These are phyloP conservation scores for Tetrapisispora phaffii DNA, from an alignment of 805 yeast species.

Conservation along the genomic window DNA sequence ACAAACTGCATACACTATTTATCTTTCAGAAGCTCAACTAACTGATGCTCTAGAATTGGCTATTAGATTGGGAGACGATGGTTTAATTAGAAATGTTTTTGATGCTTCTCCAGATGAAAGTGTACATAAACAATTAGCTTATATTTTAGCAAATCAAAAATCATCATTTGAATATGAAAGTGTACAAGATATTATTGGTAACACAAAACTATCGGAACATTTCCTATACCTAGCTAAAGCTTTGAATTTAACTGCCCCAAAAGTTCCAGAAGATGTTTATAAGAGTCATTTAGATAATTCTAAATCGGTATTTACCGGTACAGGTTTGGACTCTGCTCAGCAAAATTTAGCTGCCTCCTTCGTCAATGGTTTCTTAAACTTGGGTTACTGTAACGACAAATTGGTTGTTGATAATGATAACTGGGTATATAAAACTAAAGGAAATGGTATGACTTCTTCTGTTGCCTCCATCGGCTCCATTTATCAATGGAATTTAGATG, in stretches of 20 bases:
- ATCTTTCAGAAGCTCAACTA: slow-evolving; percentile 64
- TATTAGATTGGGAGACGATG: slow-evolving; percentile 75
- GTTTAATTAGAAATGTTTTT: slow-evolving; percentile 68
- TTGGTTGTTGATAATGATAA: slow-evolving; percentile 65
- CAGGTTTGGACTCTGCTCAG: slow-evolving; percentile 75
- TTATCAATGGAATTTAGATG: slow-evolving; percentile 88
- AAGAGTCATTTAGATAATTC: slow-evolving; percentile 79
- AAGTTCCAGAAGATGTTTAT: slow-evolving; percentile 90
- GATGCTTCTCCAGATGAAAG: slow-evolving; percentile 64
- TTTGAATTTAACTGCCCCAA: slow-evolving; percentile 78
- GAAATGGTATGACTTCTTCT: slow-evolving; percentile 81
- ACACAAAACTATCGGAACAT: slow-evolving; percentile 67
- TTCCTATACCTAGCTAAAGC: slow-evolving; percentile 75
- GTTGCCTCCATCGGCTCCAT: slow-evolving; percentile 88
- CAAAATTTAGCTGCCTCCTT: slow-evolving; percentile 93
- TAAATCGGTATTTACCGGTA: slow-evolving; percentile 42
- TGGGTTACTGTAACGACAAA: slow-evolving; percentile 85
- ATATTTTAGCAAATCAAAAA: slow-evolving; percentile 79
- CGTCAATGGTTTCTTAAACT: slow-evolving; percentile 82
- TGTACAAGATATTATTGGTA: slow-evolving; percentile 78
- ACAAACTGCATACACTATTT: slow-evolving; percentile 80
- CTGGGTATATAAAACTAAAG: slow-evolving; percentile 90
- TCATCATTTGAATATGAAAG: slow-evolving; percentile 64
- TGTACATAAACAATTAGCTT: slow-evolving; percentile 82
- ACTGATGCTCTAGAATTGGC: slow-evolving; percentile 90